These are phyloP conservation scores for Hymenoscyphus occultus DNA, from an alignment of 2,329 filamentous ascomycete species.

Conservation along the genomic window DNA sequence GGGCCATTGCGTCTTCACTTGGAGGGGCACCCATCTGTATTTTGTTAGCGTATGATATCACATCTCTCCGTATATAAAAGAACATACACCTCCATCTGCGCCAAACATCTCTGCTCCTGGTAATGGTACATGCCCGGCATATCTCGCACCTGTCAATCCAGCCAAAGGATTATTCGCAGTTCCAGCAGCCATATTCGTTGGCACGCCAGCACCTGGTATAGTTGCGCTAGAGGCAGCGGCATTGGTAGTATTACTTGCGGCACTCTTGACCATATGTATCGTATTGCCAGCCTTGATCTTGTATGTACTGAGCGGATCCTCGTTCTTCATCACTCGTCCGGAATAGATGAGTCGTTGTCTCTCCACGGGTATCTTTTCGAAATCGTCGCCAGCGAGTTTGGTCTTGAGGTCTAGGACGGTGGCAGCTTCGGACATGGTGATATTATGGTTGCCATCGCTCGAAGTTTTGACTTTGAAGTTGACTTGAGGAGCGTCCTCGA, in stretches of 20 bases:
- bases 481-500: conserved; percentile 68
- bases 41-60: conserved; percentile 26
- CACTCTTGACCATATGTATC: conserved; percentile 94
- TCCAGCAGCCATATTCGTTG: conserved; percentile 76
- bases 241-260: conserved; percentile 63
- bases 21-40: conserved; percentile 84
- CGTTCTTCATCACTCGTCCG: conserved; percentile 92
- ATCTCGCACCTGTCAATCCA: conserved; percentile 86
- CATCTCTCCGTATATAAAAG: background rate
- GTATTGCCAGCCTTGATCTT: conserved; percentile 97
- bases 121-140: conserved; percentile 86
- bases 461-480: conserved; percentile 98
- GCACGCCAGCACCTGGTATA: conserved; percentile 58
- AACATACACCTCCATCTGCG: conserved; percentile 85
- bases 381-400: conserved; percentile 77
- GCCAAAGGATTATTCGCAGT: conserved; percentile 86
- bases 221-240: conserved; percentile 45
- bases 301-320: conserved; percentile 77
- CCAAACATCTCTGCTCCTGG: conserved; percentile 88
- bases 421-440: conserved; percentile 75
- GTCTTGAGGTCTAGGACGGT: conserved; percentile 84
- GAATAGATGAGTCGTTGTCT: conserved; percentile 97
- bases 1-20: conserved; percentile 74
- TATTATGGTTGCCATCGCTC: conserved; percentile 77
- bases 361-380: conserved; percentile 82